Percentiles rank a stretch among this genome's conserved stretches.
Evolutionary conservation across 2,329 filamentous ascomycete species (phyloP).

Genomic region (Coniella vitis): DNA sequence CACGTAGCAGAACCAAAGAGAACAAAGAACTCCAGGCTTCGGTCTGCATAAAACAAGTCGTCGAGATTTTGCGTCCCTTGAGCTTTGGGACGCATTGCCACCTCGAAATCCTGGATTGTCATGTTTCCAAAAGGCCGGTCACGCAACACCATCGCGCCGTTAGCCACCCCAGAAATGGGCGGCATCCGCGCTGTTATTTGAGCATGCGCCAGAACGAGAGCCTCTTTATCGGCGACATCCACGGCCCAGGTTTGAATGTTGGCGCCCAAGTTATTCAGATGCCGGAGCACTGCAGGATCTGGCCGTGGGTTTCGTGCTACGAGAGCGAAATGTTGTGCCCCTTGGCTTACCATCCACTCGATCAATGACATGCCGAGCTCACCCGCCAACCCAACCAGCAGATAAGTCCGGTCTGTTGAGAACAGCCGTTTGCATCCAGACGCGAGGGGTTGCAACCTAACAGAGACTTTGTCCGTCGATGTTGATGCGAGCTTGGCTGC

Average conservation of each 20-base stretch:
- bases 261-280: not conserved
- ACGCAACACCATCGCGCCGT: conserved; percentile 2
- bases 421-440: too few relatives aligned
- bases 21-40: conserved; percentile 24
- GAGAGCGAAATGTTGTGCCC: conserved; percentile 24
- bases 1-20: conserved; percentile 23
- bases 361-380: conserved; percentile 30
- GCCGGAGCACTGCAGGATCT: not conserved
- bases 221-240: not conserved
- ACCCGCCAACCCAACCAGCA: conserved; percentile 26
- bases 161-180: not conserved
- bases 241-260: not conserved
- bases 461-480: too few relatives aligned
- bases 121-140: not conserved
- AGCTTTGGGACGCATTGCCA: not conserved
- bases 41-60: conserved; percentile 13
- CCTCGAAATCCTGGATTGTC: not conserved
- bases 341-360: conserved; percentile 32
- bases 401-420: conserved; percentile 22
- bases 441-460: too few relatives aligned
- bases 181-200: not conserved
- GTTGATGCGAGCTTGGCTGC: not conserved
- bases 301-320: not conserved
- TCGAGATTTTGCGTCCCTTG: conserved; percentile 11
- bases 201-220: not conserved